Percentiles rank a stretch among this genome's conserved stretches.
Conservation (phyloP, 2,329 filamentous ascomycete species). For the Bipolaris victoriae region DNA sequence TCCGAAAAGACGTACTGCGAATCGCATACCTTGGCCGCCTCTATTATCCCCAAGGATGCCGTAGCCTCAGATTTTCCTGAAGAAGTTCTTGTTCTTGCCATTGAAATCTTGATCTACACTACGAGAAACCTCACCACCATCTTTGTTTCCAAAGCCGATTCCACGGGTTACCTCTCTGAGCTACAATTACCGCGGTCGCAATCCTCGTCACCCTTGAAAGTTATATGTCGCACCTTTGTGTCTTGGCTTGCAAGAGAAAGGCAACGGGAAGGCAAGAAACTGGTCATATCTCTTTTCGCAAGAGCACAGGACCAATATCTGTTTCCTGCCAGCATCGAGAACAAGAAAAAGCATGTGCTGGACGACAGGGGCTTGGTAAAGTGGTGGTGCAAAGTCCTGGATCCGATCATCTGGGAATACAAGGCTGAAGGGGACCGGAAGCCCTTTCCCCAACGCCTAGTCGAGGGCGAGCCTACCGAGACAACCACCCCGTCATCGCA, state of each 20-base stretch:
- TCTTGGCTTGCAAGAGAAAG: conserved; percentile 73
- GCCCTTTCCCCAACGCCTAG: conserved; percentile 39
- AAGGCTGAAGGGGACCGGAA: conserved; percentile 50
- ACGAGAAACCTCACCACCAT: conserved; percentile 81
- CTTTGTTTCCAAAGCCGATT: conserved; percentile 97
- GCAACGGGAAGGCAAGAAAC: conserved; percentile 67
- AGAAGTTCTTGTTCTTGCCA: conserved; percentile 75
- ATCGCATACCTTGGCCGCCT: conserved; percentile 75
- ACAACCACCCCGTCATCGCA: conserved; percentile 21
- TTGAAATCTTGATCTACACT: conserved; percentile 86
- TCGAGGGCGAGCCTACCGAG: conserved; percentile 33
- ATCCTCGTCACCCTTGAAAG: conserved; percentile 72
- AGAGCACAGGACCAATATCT: conserved; percentile 92
- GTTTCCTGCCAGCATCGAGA: conserved; percentile 89
- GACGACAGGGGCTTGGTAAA: conserved; percentile 88
- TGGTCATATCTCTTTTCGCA: conserved; percentile 89
- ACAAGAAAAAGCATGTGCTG: conserved; percentile 84
- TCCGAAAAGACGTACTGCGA: conserved; percentile 84
- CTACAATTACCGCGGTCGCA: conserved; percentile 60
- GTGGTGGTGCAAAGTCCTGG: conserved; percentile 93
- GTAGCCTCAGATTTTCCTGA: conserved; percentile 31
- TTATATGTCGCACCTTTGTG: conserved; percentile 76
- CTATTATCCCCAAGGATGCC: conserved; percentile 50
- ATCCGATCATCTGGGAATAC: conserved; percentile 70
- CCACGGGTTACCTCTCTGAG: conserved; percentile 81